phyloP scores from a whole-genome alignment of 441 rosid genomes.

The Capsella rubella region DNA sequence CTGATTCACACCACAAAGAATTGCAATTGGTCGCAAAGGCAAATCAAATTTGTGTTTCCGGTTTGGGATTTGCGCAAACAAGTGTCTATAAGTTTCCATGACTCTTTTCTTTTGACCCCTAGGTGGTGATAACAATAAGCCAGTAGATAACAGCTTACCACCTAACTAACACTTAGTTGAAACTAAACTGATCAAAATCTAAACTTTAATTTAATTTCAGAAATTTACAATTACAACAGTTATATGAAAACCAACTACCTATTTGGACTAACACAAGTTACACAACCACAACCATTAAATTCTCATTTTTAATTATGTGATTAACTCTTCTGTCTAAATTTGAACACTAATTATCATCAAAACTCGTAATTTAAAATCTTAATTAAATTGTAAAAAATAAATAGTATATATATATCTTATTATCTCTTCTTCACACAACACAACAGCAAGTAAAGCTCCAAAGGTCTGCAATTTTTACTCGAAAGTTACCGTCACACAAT shows the following conservation, averaged over 20 bases:
- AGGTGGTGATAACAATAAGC: neutral
- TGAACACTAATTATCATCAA: neutral
- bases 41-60: neutral
- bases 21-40: neutral
- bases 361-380: neutral
- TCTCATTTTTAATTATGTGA: neutral
- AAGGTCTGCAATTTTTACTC: slow-evolving; percentile 23
- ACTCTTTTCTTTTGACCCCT: slow-evolving; percentile 14
- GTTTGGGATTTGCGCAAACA: neutral
- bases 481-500: slow-evolving; percentile 31
- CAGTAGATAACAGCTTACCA: neutral
- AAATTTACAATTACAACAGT: neutral
- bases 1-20: neutral
- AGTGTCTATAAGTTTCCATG: neutral
- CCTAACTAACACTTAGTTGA: neutral
- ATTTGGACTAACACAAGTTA: no score
- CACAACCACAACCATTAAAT: neutral
- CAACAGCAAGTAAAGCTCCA: neutral
- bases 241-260: neutral
- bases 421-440: slow-evolving; percentile 23
- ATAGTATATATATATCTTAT: neutral
- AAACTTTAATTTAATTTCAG: neutral
- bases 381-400: neutral
- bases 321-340: neutral
- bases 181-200: neutral